Conservation (phyloP, 495 filamentous ascomycete genomes). For the Bacidia rubella region DNA sequence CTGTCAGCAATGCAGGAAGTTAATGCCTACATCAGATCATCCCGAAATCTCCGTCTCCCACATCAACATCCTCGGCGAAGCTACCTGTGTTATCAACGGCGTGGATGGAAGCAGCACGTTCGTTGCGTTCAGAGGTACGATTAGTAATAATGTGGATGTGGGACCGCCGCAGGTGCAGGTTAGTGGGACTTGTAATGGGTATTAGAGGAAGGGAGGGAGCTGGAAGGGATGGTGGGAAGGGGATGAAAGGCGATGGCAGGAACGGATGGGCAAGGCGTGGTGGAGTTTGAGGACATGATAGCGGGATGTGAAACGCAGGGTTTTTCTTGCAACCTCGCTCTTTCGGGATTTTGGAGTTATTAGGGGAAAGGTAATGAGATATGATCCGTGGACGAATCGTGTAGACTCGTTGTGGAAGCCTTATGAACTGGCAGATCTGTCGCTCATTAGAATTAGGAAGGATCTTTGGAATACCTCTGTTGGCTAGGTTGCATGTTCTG, state of each 20-base stretch:
- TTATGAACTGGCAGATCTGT: no score
- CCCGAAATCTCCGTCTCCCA: constrained; percentile 2
- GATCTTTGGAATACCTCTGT: no score
- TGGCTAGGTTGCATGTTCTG: no score
- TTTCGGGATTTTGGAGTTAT: no score
- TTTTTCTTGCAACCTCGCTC: no score
- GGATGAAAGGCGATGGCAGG: neutral
- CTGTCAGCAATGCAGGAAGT: no score
- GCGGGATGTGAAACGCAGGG: no score
- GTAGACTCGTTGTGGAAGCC: no score
- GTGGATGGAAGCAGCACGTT: constrained; percentile 20
- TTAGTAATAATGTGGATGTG: constrained; percentile 16
- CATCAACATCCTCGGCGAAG: constrained; percentile 1
- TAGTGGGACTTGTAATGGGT: constrained; percentile 20
- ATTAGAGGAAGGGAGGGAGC: neutral
- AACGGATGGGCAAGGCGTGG: neutral
- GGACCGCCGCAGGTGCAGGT: constrained; percentile 28
- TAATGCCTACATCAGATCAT: neutral
- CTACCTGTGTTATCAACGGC: constrained; percentile 18
- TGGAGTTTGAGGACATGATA: no score
- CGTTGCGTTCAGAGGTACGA: constrained; percentile 8
- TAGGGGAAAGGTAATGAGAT: no score
- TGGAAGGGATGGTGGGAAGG: neutral
- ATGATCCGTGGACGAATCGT: no score
- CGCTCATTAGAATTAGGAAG: no score